A percentile compares a stretch with the other conserved stretches of the same genome.
Conservation (phyloP, 1,284 basidiomycete species). For the Phenoliferia sp. region DNA sequence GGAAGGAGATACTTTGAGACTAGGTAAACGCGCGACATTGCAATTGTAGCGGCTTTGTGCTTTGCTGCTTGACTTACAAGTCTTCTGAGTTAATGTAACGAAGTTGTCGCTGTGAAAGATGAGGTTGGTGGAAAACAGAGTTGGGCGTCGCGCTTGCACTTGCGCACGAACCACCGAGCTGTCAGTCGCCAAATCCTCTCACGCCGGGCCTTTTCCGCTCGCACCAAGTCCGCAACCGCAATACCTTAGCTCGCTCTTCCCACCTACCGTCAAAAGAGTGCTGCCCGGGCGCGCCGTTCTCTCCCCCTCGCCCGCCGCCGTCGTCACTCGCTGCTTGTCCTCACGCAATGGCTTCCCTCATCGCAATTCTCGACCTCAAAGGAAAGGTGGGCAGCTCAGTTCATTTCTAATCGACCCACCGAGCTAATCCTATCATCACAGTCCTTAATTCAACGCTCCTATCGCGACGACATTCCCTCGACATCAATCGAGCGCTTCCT, state of each 20-base stretch:
- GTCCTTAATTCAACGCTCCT: slow-evolving; percentile 88
- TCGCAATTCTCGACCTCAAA: slow-evolving; percentile 96
- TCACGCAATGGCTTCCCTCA: slow-evolving; percentile 42
- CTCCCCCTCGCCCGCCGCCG: background rate
- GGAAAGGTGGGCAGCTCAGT: slow-evolving; percentile 53
- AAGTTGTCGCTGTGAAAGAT: no score
- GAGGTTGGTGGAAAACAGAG: no score
- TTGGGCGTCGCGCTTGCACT: no score
- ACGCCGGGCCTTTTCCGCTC: no score
- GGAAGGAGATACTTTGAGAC: slow-evolving; percentile 1
- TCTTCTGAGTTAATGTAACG: background rate
- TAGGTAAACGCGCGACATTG: slow-evolving; percentile 2
- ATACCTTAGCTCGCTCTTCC: no score
- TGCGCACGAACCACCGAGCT: no score
- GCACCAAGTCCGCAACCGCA: no score
- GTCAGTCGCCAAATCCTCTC: no score
- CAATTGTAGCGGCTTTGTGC: background rate
- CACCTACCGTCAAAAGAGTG: no score
- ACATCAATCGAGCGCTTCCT: slow-evolving; percentile 90
- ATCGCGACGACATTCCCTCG: slow-evolving; percentile 89
- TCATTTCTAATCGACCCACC: background rate
- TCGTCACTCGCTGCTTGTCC: background rate
- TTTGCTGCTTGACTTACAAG: background rate
- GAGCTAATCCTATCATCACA: slow-evolving; percentile 40
- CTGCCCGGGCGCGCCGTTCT: background rate